Evolutionary conservation across 768 basidiomycete genomes (phyloP), one percentile per base, ranked within the genome.

Genomic region (Candolleomyces aberdarensis): DNA sequence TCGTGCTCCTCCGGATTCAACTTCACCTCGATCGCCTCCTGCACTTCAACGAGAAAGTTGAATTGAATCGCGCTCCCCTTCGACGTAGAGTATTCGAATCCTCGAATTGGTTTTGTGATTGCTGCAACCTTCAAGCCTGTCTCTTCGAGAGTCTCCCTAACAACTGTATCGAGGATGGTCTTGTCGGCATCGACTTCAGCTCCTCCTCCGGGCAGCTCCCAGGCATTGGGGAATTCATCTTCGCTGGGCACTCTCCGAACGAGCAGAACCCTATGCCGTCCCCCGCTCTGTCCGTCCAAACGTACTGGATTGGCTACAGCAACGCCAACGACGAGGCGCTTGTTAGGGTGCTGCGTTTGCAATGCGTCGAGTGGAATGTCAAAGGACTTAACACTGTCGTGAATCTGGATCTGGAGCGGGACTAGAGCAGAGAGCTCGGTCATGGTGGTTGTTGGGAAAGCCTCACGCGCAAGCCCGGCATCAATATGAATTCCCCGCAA

Each of bases 151-250:
- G 60, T 58, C 57, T 64, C 63, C 47, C 63, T 20, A 17, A 61
- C 52, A 32, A 58, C 60, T 43, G 63, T 61, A 41, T 46, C 50
- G 29, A 63, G 26, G 26, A 63, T 49, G 14, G 55, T 60, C 51
- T 47, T 41, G 46, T 60, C 63, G 20, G 57, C 36, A 14, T 26
- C 52, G 11, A 49, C 39, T 39, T 63, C 63, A 15, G 59, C 41
- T n/a, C 59, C 59, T 39, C 63, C 63, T 17, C 63, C 63, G 3
- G 63, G 63, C 5, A 64, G 46, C 57, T 64, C 60, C 52, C 58
- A 64, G 48, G 61, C 49, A 53, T 49, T 49, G 3, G 63, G 54
- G 47, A 58, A 64, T 10, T 51, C 48, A 46, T 60, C 41, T 55
- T 64, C 63, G 48, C 60, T 61, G 20, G 57, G 51, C 10, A 59